Evolutionary conservation across 2,329 filamentous ascomycete genomes (phyloP).

Genomic region (Leptographium flavum): DNA sequence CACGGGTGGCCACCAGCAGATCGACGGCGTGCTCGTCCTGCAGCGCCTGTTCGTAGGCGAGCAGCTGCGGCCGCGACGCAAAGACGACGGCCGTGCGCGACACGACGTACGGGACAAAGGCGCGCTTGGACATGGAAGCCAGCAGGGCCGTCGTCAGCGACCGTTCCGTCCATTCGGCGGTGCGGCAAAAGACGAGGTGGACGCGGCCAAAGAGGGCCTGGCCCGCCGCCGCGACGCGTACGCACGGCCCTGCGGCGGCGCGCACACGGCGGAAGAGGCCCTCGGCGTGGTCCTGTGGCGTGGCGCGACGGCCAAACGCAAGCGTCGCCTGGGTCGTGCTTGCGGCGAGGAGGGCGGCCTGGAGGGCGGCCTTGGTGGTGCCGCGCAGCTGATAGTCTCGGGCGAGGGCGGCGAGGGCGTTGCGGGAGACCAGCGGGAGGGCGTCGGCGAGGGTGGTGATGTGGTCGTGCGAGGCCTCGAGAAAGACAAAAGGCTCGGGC

Average conservation of each 20-base stretch:
- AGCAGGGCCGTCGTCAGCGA: constrained; percentile 90
- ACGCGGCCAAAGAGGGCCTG: constrained; percentile 84
- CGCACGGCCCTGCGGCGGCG: constrained; percentile 64
- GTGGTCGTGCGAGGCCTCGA: constrained; percentile 58
- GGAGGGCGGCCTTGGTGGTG: constrained; percentile 72
- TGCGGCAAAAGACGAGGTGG: constrained; percentile 90
- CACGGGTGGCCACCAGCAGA: constrained; percentile 65
- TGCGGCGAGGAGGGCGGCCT: constrained; percentile 57
- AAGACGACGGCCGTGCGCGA: constrained; percentile 87
- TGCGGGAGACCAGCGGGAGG: constrained; percentile 64
- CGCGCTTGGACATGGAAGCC: constrained; percentile 72
- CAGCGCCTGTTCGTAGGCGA: constrained; percentile 84
- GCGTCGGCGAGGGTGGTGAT: constrained; percentile 75
- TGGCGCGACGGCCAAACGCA: too few relatives aligned
- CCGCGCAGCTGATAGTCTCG: constrained; percentile 80
- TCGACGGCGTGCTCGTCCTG: constrained; percentile 73
- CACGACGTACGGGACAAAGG: constrained; percentile 83
- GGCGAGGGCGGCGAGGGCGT: constrained; percentile 72
- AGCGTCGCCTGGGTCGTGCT: constrained; percentile 65
- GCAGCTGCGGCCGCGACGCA: constrained; percentile 52
- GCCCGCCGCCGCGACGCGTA: constrained; percentile 58
- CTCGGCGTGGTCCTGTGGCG: too few relatives aligned
- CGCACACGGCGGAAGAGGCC: constrained; percentile 37
- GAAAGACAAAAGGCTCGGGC: constrained; percentile 71
- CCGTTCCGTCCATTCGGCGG: constrained; percentile 94